These are phyloP conservation scores for sorghum (Sorghum bicolor) DNA, from an alignment of 176 grass and related monocot genomes.

Conservation along the genomic window Sorghum_bicolor_NCBIv3 NC_012870.2:6620501-6621000, in stretches of 20 bases:
- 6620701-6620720: background rate
- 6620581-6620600: background rate
- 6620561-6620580: background rate
- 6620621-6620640: constrained; percentile 62
- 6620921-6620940: background rate
- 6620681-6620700: constrained; percentile 39
- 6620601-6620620: background rate
- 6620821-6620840: background rate
- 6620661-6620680: constrained; percentile 54
- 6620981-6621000: background rate
- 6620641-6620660: constrained; percentile 21
- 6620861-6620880: background rate
- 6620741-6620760: background rate
- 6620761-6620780: background rate
- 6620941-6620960: background rate
- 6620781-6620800: background rate
- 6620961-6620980: background rate
- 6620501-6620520: constrained; percentile 47
- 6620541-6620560: background rate
- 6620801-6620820: background rate
- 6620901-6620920: background rate
- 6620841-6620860: constrained; percentile 31
- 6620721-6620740: background rate
- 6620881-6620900: no score
- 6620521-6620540: constrained; percentile 45